phyloP scores from a whole-genome alignment of 2,329 filamentous ascomycete species.

The Ophiognomonia clavigignenti-juglandacearum region DNA sequence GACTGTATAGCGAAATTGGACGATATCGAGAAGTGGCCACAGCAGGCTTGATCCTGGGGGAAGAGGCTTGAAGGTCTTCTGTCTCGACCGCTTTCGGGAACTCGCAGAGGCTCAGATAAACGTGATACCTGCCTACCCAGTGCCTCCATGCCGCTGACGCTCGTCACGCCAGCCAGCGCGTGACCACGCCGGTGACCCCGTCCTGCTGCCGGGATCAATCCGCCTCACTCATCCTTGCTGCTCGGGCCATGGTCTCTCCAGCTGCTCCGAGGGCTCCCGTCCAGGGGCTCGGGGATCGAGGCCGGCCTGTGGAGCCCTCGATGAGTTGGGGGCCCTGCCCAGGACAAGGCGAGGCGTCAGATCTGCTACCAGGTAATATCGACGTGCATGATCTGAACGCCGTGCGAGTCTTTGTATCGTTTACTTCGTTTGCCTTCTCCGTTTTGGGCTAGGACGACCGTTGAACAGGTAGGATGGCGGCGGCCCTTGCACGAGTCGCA shows the following conservation, averaged over 20 bases:
- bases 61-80: neutral
- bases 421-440: slow-evolving; percentile 11
- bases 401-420: neutral
- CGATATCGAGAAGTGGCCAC: neutral
- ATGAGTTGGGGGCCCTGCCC: neutral
- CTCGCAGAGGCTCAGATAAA: slow-evolving; percentile 12
- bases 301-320: neutral
- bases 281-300: neutral
- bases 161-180: slow-evolving; percentile 1
- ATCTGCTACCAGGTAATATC: slow-evolving; percentile 1
- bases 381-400: slow-evolving; percentile 2
- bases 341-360: neutral
- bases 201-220: too few relatives aligned
- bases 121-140: slow-evolving; percentile 6
- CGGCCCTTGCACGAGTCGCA: neutral
- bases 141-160: neutral
- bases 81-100: slow-evolving; percentile 7
- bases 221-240: too few relatives aligned
- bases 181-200: neutral
- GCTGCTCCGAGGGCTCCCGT: too few relatives aligned
- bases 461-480: neutral
- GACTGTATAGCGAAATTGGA: slow-evolving; percentile 6
- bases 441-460: slow-evolving; percentile 4
- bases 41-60: slow-evolving; percentile 14
- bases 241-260: too few relatives aligned